phyloP scores from a whole-genome alignment of 768 basidiomycete species.

The Tricholoma hemisulphureum region DNA sequence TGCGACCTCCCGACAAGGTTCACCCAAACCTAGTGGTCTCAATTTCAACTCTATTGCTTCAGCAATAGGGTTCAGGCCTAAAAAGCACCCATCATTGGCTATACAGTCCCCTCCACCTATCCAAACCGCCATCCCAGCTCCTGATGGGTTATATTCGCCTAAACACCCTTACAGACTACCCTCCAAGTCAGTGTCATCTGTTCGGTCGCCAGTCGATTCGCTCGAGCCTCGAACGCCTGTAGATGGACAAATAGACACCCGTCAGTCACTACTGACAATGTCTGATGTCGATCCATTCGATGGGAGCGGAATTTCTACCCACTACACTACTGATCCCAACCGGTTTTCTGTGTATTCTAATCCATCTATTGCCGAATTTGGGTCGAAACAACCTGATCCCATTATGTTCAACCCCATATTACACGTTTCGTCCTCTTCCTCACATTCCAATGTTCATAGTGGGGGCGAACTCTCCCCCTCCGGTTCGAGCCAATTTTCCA shows the following conservation, averaged over 20 bases:
- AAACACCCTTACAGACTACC: conserved; percentile 38
- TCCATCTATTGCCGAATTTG: conserved; percentile 45
- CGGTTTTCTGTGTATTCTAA: conserved; percentile 55
- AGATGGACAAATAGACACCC: conserved; percentile 40
- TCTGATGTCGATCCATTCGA: conserved; percentile 68
- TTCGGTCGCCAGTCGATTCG: conserved; percentile 54
- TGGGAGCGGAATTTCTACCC: conserved; percentile 41
- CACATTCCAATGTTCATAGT: conserved; percentile 42
- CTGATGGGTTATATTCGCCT: conserved; percentile 18
- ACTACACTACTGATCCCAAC: conserved; percentile 42
- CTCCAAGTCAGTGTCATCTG: conserved; percentile 57
- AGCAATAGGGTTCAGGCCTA: conserved; percentile 63
- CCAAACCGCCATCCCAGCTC: conserved; percentile 21
- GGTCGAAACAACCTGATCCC: conserved; percentile 38
- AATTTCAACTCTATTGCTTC: conserved; percentile 57
- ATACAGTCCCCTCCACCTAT: conserved; percentile 45
- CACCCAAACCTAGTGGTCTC: conserved; percentile 27
- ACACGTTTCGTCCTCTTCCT: conserved; percentile 58
- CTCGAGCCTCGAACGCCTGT: conserved; percentile 53
- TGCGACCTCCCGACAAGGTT: conserved; percentile 25
- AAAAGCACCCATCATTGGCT: conserved; percentile 53
- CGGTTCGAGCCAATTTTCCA: neutral
- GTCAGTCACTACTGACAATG: conserved; percentile 58
- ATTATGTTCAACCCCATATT: conserved; percentile 46
- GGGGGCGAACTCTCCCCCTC: conserved; percentile 28